These are phyloP conservation scores for Fusarium piperis DNA, from an alignment of 2,329 filamentous ascomycete genomes.

Conservation along the genomic window DNA sequence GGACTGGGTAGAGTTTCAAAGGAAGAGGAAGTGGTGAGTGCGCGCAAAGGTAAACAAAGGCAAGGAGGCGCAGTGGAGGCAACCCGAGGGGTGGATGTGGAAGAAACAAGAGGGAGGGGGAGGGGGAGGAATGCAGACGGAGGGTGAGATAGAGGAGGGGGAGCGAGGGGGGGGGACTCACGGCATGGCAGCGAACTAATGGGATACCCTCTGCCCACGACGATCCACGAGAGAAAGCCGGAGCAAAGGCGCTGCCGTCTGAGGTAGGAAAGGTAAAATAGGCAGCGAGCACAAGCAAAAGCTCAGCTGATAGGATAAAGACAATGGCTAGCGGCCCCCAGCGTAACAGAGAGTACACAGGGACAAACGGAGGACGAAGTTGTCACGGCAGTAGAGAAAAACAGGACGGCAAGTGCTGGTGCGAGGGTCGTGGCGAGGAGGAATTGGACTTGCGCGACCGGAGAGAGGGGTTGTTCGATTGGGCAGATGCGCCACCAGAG, in stretches of 20 bases:
- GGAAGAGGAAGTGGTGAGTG: slow-evolving; percentile 13
- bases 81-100: slow-evolving; percentile 22
- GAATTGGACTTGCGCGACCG: slow-evolving; percentile 42
- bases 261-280: slow-evolving; percentile 22
- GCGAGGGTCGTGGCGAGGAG: slow-evolving; percentile 41
- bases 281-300: slow-evolving; percentile 24
- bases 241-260: slow-evolving; percentile 52
- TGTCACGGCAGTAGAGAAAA: slow-evolving; percentile 29
- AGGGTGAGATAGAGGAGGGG: slow-evolving; percentile 26
- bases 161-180: slow-evolving; percentile 47
- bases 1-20: slow-evolving; percentile 5
- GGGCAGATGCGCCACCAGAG: slow-evolving; percentile 37
- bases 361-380: slow-evolving; percentile 36
- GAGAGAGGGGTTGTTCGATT: slow-evolving; percentile 38
- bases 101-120: slow-evolving; percentile 23
- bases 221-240: slow-evolving; percentile 56
- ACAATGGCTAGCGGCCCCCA: slow-evolving; percentile 35
- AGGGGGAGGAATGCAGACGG: slow-evolving; percentile 22
- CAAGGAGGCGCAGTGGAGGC: slow-evolving; percentile 31
- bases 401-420: slow-evolving; percentile 34
- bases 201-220: slow-evolving; percentile 57
- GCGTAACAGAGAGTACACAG: slow-evolving; percentile 30
- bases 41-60: slow-evolving; percentile 30
- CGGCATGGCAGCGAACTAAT: slow-evolving; percentile 54
- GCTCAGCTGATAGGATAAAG: slow-evolving; percentile 29